These are phyloP conservation scores for Pezicula carpinea DNA, from an alignment of 2,329 filamentous ascomycete genomes.

Conservation along the genomic window DNA sequence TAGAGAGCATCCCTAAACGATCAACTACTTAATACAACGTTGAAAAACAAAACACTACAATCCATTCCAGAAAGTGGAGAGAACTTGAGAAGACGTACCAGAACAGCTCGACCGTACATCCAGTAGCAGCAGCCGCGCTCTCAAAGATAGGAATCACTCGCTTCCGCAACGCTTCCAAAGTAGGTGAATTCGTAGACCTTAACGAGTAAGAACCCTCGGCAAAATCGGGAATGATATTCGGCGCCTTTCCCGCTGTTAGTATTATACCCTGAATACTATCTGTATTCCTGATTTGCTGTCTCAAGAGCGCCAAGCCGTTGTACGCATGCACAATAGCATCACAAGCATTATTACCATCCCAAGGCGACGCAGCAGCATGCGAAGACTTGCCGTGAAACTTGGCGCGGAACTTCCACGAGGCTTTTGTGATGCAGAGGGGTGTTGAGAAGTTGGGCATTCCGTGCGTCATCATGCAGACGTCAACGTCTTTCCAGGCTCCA, in stretches of 20 bases:
- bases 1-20: conserved; percentile 6
- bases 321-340: conserved; percentile 34
- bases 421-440: conserved; percentile 1
- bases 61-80: too few species aligned
- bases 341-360: conserved; percentile 35
- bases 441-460: background rate
- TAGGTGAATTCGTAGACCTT: background rate
- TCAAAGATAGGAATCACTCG: conserved; percentile 5
- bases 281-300: conserved; percentile 24
- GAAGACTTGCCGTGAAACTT: conserved; percentile 26
- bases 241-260: conserved; percentile 31
- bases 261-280: conserved; percentile 35
- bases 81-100: background rate
- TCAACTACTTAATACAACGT: background rate
- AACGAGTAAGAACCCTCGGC: conserved; percentile 4
- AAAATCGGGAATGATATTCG: conserved; percentile 34
- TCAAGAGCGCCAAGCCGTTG: conserved; percentile 27
- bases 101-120: conserved; percentile 7
- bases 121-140: conserved; percentile 6
- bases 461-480: conserved; percentile 33
- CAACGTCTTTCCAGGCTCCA: conserved; percentile 32
- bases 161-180: conserved; percentile 1
- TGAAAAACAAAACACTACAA: too few species aligned
- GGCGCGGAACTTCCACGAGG: conserved; percentile 12
- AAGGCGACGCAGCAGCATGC: conserved; percentile 34